These are phyloP conservation scores for Ceratobasidium papillatum DNA, from an alignment of 1,284 basidiomycete species.

Conservation along the genomic window DNA sequence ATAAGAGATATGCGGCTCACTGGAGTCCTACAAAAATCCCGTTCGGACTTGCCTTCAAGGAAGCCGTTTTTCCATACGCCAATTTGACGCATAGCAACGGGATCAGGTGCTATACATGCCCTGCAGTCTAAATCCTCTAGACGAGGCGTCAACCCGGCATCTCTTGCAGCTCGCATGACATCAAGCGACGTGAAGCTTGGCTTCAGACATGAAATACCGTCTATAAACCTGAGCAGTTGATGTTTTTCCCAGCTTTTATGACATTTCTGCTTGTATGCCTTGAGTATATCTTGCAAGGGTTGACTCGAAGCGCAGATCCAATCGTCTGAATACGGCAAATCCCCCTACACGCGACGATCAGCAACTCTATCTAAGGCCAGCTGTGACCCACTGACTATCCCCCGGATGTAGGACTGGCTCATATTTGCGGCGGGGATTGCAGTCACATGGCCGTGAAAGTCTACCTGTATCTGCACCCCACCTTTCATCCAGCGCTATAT, in stretches of 20 bases:
- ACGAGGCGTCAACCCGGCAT: background rate
- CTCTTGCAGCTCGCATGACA: background rate
- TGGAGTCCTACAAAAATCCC: no score
- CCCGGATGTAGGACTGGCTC: background rate
- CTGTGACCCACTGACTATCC: background rate
- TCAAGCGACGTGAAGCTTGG: background rate
- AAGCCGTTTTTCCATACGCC: no score
- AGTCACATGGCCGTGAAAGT: background rate
- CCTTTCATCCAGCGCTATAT: background rate
- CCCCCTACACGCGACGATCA: background rate
- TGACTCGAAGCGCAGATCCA: background rate
- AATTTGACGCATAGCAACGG: background rate
- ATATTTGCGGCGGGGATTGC: background rate
- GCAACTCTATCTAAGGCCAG: background rate
- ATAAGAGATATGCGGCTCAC: no score
- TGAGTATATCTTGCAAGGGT: background rate
- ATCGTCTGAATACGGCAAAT: background rate
- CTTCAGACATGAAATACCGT: background rate
- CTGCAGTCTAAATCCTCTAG: background rate
- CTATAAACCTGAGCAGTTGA: background rate
- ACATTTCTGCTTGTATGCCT: background rate
- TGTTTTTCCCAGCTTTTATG: no score
- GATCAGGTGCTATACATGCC: background rate
- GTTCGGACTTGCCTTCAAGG: no score
- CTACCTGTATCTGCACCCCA: background rate